Evolutionary conservation across 495 filamentous ascomycete genomes (phyloP), one percentile per base, ranked within the genome.

Genomic region (Haplographium delicatum): DNA sequence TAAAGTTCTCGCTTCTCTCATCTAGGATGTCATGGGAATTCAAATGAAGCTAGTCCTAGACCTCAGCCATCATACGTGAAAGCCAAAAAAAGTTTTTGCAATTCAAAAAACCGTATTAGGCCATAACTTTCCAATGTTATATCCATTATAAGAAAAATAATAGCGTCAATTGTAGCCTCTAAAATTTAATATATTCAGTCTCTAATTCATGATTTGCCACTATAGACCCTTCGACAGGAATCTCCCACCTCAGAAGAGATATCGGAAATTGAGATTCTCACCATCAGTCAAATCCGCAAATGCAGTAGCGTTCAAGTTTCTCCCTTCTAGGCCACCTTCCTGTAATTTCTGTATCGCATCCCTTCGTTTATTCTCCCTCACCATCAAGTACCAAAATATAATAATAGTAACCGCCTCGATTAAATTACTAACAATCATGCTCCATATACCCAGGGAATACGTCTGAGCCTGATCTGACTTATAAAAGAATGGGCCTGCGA

Each of bases 361-460:
- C 18, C 49, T 37, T 65, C 85, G 84, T 61, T 72, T 71, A 56
- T 62, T 66, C 44, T 87, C 86, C 67, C 82, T 73, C 16, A 59
- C 59, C 8, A 62, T 62, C 59, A 78, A 84, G 70, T 78, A 86
- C 60, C 72, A 68, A 54, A 77, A 77, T 24, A 84, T 79, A 59
- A 83, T 81, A 0, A 72, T 51, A 37, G 86, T 57, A 35, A 79
- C 72, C 3, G 75, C 39, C 5, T 84, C 34, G 48, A 50, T 71
- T 74, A n/a, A 79, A 68, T 24, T 64, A 65, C 67, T 71, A 75
- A 63, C 80, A 83, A 26, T 76, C 73, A 43, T 85, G 75, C 52
- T 86, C 79, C 5, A 75, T 76, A 49, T 85, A 22, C 80, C 84
- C 3, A 81, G 77, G 20, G 81, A 71, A 57, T 88, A 88, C 24